phyloP scores from a whole-genome alignment of 805 yeast genomes.

The Kodamaea laetipori region DNA sequence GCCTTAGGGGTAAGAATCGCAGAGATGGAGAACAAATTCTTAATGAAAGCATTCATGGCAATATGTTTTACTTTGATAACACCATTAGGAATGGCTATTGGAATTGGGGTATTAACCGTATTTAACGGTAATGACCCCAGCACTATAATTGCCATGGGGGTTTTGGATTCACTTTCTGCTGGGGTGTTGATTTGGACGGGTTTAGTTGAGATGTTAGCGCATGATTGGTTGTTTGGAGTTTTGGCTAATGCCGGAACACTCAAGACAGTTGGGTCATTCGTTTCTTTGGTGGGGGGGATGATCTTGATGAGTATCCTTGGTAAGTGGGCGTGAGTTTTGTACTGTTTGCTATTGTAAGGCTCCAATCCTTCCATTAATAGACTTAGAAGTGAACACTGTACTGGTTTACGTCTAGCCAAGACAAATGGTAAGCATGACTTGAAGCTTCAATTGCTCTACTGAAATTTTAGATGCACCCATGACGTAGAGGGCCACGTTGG shows the following conservation, averaged over 20 bases:
- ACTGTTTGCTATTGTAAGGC: not conserved
- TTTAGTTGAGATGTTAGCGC: slow-evolving; percentile 32
- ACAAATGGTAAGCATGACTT: too few relatives aligned
- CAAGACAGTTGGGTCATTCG: slow-evolving; percentile 18
- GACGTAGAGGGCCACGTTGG: too few relatives aligned
- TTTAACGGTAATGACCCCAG: slow-evolving; percentile 32
- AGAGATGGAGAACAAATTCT: slow-evolving; percentile 12
- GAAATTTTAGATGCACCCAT: too few relatives aligned
- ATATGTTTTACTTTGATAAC: slow-evolving; percentile 24
- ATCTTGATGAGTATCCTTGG: slow-evolving; percentile 35
- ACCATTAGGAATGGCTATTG: slow-evolving; percentile 37
- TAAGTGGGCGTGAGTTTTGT: slow-evolving; percentile 30
- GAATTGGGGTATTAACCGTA: slow-evolving; percentile 28
- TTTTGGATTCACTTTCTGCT: slow-evolving; percentile 37
- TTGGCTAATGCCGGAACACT: slow-evolving; percentile 20
- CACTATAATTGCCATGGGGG: slow-evolving; percentile 35
- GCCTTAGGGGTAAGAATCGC: slow-evolving; percentile 32
- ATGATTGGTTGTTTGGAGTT: slow-evolving; percentile 30
- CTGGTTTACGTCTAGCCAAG: too few relatives aligned
- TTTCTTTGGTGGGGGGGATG: slow-evolving; percentile 26
- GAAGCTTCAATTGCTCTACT: too few relatives aligned
- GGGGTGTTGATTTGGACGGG: slow-evolving; percentile 37
- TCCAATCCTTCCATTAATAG: not conserved
- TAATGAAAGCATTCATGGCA: slow-evolving; percentile 24
- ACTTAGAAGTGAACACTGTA: too few relatives aligned